These are phyloP conservation scores for Smithsoniella earleae DNA, from an alignment of 163 green algal genomes.

Conservation along the genomic window DNA sequence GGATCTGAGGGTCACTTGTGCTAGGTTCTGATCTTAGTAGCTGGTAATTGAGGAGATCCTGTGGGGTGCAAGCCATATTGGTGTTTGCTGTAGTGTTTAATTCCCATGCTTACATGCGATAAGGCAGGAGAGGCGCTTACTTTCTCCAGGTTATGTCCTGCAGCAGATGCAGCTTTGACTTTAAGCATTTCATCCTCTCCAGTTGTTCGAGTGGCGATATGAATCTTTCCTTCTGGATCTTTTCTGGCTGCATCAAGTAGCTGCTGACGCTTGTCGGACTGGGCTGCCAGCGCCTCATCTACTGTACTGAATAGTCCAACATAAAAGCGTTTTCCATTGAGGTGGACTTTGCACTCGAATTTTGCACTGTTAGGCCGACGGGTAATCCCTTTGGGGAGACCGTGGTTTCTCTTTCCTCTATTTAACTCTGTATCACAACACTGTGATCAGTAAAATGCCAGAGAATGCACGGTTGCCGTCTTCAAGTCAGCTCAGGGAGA, in stretches of 20 bases:
- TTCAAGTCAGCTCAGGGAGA: background rate
- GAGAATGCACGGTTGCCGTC: background rate
- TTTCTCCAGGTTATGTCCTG: background rate
- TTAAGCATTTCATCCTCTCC: constrained; percentile 26
- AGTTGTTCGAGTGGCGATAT: background rate
- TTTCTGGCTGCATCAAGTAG: constrained; percentile 12
- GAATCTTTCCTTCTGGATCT: constrained; percentile 26
- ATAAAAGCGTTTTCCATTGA: constrained; percentile 23
- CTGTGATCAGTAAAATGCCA: no score
- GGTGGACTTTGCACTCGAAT: constrained; percentile 22
- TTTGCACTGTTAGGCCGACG: constrained; percentile 24
- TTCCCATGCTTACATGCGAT: no score
- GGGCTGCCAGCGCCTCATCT: constrained; percentile 4
- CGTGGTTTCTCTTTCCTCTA: constrained; percentile 14
- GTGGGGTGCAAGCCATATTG: no score
- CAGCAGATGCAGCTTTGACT: background rate
- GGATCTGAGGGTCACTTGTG: no score
- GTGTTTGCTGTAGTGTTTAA: no score
- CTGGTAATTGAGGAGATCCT: no score
- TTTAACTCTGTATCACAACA: constrained; percentile 19
- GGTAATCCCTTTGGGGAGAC: constrained; percentile 21
- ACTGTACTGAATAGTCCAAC: constrained; percentile 23
- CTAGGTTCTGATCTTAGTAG: no score
- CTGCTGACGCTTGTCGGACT: constrained; percentile 11
- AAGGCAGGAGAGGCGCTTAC: no score